Evolutionary conservation across 768 basidiomycete species (phyloP).

Genomic region (Lactifluus volemus): DNA sequence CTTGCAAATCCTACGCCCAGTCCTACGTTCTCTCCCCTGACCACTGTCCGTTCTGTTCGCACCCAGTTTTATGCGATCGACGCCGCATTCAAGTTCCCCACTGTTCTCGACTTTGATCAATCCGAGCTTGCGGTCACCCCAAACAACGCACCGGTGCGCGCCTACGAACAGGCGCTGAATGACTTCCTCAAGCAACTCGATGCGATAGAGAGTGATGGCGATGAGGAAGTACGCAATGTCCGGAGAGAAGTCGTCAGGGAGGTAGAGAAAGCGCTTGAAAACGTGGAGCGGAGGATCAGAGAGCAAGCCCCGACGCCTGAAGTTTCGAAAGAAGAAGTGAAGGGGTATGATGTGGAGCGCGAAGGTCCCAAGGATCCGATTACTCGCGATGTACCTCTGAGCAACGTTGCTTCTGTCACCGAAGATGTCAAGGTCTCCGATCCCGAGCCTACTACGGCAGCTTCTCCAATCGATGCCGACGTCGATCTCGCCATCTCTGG

Average conservation of each 20-base stretch:
- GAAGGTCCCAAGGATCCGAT: not conserved
- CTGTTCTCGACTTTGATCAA: slow-evolving; percentile 1
- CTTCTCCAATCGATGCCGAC: not conserved
- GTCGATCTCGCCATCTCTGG: not conserved
- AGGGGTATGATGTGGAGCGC: not conserved
- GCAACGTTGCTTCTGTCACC: no score
- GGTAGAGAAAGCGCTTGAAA: slow-evolving; percentile 53
- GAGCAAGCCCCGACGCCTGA: not conserved
- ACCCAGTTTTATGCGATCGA: slow-evolving; percentile 2
- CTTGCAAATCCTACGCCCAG: not conserved
- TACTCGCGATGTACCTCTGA: not conserved
- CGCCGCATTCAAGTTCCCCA: slow-evolving; percentile 6
- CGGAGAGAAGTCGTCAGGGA: slow-evolving; percentile 45
- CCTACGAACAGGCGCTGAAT: slow-evolving; percentile 50
- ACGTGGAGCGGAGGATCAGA: slow-evolving; percentile 33
- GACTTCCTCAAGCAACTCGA: slow-evolving; percentile 59
- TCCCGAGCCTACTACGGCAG: not conserved
- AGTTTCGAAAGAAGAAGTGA: not conserved
- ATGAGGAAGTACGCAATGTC: slow-evolving; percentile 39
- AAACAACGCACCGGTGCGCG: slow-evolving; percentile 51
- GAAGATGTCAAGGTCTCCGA: not conserved
- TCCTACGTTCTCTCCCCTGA: not conserved
- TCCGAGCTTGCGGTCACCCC: slow-evolving; percentile 47
- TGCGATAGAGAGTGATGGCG: slow-evolving; percentile 56
- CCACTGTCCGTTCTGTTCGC: slow-evolving; percentile 4